Conservation (phyloP, 2,329 filamentous ascomycete species). For the Pseudogymnoascus sp. region DNA sequence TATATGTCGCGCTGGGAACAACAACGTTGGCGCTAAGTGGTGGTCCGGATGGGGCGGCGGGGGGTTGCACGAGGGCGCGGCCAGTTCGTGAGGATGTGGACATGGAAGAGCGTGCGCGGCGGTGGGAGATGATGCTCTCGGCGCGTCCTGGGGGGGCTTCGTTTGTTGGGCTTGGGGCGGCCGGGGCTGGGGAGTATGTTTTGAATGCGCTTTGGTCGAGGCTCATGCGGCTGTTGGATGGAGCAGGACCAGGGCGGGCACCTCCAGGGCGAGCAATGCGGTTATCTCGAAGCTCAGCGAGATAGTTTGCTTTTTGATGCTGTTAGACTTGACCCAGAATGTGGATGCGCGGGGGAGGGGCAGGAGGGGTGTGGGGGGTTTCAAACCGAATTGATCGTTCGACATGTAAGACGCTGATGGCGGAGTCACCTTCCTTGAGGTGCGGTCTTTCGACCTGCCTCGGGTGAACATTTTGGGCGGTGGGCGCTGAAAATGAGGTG, state of each 20-base stretch:
- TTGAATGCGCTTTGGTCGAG: not conserved
- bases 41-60: not conserved
- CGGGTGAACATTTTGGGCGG: slow-evolving; percentile 20
- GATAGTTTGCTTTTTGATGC: slow-evolving; percentile 51
- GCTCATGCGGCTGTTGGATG: slow-evolving; percentile 23
- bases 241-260: slow-evolving; percentile 56
- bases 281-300: slow-evolving; percentile 61
- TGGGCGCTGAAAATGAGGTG: not conserved
- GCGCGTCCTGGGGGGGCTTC: slow-evolving; percentile 19
- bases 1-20: slow-evolving; percentile 59
- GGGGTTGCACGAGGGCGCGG: slow-evolving; percentile 19
- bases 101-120: slow-evolving; percentile 22
- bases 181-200: not conserved
- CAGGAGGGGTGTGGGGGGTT: slow-evolving; percentile 14
- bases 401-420: slow-evolving; percentile 57
- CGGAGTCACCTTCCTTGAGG: slow-evolving; percentile 45
- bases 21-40: slow-evolving; percentile 50
- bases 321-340: slow-evolving; percentile 13
- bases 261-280: slow-evolving; percentile 60
- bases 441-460: slow-evolving; percentile 27
- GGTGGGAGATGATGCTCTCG: slow-evolving; percentile 22
- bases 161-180: slow-evolving; percentile 6
- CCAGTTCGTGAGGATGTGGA: slow-evolving; percentile 25
- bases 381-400: slow-evolving; percentile 57
- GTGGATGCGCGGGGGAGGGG: slow-evolving; percentile 7